Percentiles rank a stretch among this genome's conserved stretches.
phyloP scores from a whole-genome alignment of 73 alveolate genomes.

The Paramecium sonneborni region DNA sequence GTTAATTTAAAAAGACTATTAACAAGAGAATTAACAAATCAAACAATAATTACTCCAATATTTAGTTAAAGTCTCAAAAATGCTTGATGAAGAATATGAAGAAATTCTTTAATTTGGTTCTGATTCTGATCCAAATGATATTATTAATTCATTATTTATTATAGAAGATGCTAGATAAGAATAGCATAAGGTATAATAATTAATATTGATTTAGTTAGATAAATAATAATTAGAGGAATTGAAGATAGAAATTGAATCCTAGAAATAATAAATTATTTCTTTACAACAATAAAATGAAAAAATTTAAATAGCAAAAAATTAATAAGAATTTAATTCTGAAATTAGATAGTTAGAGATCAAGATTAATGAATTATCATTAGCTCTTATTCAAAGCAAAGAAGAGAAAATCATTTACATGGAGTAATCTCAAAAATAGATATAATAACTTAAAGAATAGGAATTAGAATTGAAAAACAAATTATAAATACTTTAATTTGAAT shows the following conservation, averaged over 20 bases:
- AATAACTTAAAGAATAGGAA: not conserved
- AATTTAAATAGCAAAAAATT: not conserved
- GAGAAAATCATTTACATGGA: constrained; percentile 29
- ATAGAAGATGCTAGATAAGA: constrained; percentile 51
- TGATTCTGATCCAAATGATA: constrained; percentile 9
- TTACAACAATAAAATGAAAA: not conserved
- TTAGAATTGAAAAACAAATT: not conserved
- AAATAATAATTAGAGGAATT: not conserved
- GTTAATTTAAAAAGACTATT: not conserved
- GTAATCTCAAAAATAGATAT: not conserved
- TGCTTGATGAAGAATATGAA: constrained; percentile 32
- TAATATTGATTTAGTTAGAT: not conserved
- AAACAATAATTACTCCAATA: not conserved
- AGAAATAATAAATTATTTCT: not conserved
- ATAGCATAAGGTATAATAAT: not conserved
- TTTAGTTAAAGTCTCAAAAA: constrained; percentile 1
- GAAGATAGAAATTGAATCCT: not conserved
- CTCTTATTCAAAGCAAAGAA: constrained; percentile 17
- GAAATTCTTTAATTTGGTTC: constrained; percentile 13
- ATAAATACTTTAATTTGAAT: constrained; percentile 25
- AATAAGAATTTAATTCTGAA: not conserved
- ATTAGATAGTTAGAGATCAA: not conserved
- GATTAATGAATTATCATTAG: constrained; percentile 13
- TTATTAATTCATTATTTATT: constrained; percentile 22
- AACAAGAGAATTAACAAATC: not conserved